Evolutionary conservation across 805 yeast genomes (phyloP).

Genomic region (Zygoascus ofunaensis): DNA sequence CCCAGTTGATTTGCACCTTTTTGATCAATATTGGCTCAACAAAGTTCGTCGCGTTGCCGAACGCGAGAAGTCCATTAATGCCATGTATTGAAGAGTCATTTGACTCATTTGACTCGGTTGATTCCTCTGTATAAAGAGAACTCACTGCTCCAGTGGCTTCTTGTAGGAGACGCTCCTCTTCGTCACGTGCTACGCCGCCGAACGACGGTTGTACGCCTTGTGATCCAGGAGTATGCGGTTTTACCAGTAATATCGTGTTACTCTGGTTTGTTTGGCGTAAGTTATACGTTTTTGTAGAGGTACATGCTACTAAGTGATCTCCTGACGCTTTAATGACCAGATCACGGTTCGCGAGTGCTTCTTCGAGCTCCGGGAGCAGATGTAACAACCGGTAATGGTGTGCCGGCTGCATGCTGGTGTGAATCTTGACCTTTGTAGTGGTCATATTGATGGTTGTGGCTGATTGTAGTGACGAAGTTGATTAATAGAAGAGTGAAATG

Average conservation of each 20-base stretch:
- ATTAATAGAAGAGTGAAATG: too few species aligned
- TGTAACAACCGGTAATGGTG: slow-evolving; percentile 20
- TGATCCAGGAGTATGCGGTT: slow-evolving; percentile 9
- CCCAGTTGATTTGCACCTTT: not conserved
- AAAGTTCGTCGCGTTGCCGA: slow-evolving; percentile 19
- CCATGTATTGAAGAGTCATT: too few species aligned
- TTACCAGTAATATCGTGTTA: slow-evolving; percentile 59
- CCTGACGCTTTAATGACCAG: slow-evolving; percentile 31
- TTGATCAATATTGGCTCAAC: slow-evolving; percentile 17
- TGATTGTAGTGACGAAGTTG: not conserved
- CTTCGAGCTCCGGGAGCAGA: slow-evolving; percentile 22
- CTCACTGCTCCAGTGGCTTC: too few species aligned
- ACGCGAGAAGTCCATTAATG: slow-evolving; percentile 10
- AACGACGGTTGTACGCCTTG: too few species aligned
- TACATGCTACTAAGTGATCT: slow-evolving; percentile 47
- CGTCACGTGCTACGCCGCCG: too few species aligned
- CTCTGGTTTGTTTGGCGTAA: slow-evolving; percentile 79
- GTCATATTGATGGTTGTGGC: too few species aligned
- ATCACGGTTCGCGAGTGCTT: slow-evolving; percentile 14
- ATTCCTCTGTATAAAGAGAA: too few species aligned
- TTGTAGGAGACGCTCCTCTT: too few species aligned
- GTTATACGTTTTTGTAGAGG: slow-evolving; percentile 48
- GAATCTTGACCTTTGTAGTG: not conserved
- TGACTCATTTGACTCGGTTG: too few species aligned
- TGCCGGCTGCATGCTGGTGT: not conserved